These are phyloP conservation scores for Erysimum cheiri DNA, from an alignment of 441 rosid species.

Conservation along the genomic window DNA sequence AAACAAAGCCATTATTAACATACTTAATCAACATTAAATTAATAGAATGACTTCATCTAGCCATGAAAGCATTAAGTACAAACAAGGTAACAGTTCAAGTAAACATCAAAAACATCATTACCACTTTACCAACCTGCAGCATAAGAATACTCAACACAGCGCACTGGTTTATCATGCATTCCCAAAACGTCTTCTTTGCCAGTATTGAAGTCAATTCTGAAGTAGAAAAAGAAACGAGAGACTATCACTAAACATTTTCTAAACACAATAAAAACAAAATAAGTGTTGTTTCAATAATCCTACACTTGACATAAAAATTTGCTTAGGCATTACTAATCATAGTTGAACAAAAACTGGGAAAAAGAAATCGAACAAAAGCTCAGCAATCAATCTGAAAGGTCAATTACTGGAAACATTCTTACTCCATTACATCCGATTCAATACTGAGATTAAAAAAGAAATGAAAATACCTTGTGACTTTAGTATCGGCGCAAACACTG, in stretches of 20 bases:
- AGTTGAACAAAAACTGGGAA: background rate
- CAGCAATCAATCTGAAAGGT: background rate
- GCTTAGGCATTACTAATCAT: background rate
- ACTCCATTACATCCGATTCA: too few relatives aligned
- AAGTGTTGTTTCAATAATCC: background rate
- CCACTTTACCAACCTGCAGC: constrained; percentile 69
- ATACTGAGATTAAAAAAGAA: background rate
- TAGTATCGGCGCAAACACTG: constrained; percentile 74
- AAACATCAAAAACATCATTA: background rate
- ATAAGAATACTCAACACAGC: constrained; percentile 94
- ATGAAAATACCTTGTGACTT: constrained; percentile 65
- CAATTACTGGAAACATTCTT: too few relatives aligned
- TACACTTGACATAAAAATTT: background rate
- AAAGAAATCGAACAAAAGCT: background rate
- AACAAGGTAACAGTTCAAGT: constrained; percentile 11
- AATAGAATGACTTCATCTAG: background rate
- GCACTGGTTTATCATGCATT: constrained; percentile 86
- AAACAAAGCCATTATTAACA: background rate
- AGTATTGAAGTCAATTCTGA: constrained; percentile 80
- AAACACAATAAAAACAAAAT: background rate
- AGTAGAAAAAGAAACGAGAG: constrained; percentile 22
- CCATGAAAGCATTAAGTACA: background rate
- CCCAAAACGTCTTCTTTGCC: constrained; percentile 93
- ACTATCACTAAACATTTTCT: background rate
- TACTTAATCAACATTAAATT: background rate